phyloP scores from a whole-genome alignment of 164 flowering plant genomes.

The Umbellularia californica region DNA sequence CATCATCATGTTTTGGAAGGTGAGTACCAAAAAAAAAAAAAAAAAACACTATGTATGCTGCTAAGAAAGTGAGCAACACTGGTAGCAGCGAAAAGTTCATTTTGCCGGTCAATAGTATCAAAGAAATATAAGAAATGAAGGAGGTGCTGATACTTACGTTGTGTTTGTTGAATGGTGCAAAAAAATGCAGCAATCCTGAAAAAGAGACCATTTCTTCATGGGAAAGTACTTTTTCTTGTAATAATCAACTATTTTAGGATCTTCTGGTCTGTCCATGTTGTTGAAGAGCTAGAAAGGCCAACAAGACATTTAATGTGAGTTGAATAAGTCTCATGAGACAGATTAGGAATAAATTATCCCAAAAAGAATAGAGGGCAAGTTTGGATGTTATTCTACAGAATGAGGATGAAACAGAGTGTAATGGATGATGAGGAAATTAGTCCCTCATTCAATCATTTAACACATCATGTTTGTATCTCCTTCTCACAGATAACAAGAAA shows the following conservation, averaged over 20 bases:
- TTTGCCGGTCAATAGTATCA: not conserved
- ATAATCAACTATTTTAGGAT: constrained; percentile 36
- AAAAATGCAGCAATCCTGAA: constrained; percentile 63
- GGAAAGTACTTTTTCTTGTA: constrained; percentile 74
- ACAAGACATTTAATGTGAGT: not conserved
- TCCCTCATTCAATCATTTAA: too few species aligned
- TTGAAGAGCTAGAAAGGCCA: constrained; percentile 48
- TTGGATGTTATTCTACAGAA: not conserved
- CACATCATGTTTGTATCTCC: too few species aligned
- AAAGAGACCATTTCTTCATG: constrained; percentile 51
- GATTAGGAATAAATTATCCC: too few species aligned
- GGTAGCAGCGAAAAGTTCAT: not conserved
- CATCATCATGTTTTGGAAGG: constrained; percentile 1
- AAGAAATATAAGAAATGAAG: not conserved
- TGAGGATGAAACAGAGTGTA: not conserved
- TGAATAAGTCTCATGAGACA: not conserved
- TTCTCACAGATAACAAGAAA: too few species aligned
- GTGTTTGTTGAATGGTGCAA: constrained; percentile 30
- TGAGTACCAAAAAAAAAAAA: not conserved
- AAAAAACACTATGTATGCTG: not conserved
- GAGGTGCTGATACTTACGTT: constrained; percentile 30
- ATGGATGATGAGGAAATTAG: too few species aligned
- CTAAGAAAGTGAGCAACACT: not conserved
- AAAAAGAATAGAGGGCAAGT: not conserved
- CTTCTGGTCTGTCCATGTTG: constrained; percentile 41